Conservation (phyloP, 768 basidiomycete species). For the Agaricus subrufescens region DNA sequence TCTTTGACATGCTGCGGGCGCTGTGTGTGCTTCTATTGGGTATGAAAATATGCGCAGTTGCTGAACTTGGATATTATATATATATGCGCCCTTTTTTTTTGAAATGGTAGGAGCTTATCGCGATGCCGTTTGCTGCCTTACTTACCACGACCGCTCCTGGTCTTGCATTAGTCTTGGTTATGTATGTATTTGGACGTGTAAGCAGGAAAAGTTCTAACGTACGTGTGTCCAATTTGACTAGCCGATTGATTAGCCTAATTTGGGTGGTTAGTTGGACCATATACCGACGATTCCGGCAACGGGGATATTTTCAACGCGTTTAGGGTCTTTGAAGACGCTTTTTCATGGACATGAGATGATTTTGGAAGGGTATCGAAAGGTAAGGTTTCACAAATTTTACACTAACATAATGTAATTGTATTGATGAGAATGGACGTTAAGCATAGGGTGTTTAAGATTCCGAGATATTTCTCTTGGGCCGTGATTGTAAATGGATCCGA, state of each 20-base stretch:
- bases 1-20: too few relatives aligned
- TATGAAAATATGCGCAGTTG: too few relatives aligned
- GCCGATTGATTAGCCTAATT: too few relatives aligned
- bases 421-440: slow-evolving; percentile 1
- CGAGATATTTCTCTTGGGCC: slow-evolving; percentile 13
- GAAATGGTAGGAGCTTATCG: too few relatives aligned
- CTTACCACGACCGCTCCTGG: too few relatives aligned
- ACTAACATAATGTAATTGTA: neutral
- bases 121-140: too few relatives aligned
- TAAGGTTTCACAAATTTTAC: neutral
- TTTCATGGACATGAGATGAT: neutral
- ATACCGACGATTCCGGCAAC: neutral
- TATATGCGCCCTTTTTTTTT: too few relatives aligned
- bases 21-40: too few relatives aligned
- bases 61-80: too few relatives aligned
- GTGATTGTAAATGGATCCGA: slow-evolving; percentile 33
- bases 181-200: too few relatives aligned
- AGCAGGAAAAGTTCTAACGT: too few relatives aligned
- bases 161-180: too few relatives aligned
- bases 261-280: neutral
- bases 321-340: neutral
- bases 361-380: slow-evolving; percentile 10
- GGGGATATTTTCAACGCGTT: neutral
- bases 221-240: neutral
- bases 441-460: slow-evolving; percentile 20